phyloP scores from a whole-genome alignment of 805 yeast genomes.

The Clavispora asparagi region DNA sequence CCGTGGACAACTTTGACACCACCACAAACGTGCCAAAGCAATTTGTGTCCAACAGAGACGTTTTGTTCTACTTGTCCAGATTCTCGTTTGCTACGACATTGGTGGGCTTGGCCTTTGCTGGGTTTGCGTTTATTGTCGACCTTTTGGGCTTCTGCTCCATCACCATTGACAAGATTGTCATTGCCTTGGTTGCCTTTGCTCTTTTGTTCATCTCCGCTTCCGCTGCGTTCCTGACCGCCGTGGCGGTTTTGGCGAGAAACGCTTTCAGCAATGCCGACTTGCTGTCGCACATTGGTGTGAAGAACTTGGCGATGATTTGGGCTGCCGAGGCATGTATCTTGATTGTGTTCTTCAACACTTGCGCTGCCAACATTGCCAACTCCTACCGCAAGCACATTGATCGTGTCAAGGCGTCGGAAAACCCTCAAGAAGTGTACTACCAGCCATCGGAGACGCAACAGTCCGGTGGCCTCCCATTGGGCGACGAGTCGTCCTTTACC shows the following conservation, averaged over 20 bases:
- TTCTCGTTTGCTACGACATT: conserved; percentile 60
- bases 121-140: conserved; percentile 54
- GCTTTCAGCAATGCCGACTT: conserved; percentile 51
- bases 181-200: conserved; percentile 48
- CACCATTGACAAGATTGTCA: conserved; percentile 49
- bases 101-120: conserved; percentile 56
- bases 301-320: conserved; percentile 64
- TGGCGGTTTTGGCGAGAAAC: conserved; percentile 65
- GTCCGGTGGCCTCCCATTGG: conserved; percentile 22
- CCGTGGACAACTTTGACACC: conserved; percentile 64
- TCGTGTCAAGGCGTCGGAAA: conserved; percentile 25
- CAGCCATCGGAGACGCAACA: conserved; percentile 13
- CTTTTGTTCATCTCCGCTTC: conserved; percentile 55
- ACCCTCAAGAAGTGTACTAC: conserved; percentile 17
- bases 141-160: conserved; percentile 52
- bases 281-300: conserved; percentile 48
- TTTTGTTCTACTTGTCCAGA: conserved; percentile 61
- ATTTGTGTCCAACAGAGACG: conserved; percentile 50
- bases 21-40: conserved; percentile 46
- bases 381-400: conserved; percentile 49
- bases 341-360: conserved; percentile 46
- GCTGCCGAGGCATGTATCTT: conserved; percentile 54
- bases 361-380: conserved; percentile 44
- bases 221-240: conserved; percentile 71
- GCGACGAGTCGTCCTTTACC: conserved; percentile 40